Evolutionary conservation across 805 yeast genomes (phyloP).

Genomic region (Danielia oregonensis): DNA sequence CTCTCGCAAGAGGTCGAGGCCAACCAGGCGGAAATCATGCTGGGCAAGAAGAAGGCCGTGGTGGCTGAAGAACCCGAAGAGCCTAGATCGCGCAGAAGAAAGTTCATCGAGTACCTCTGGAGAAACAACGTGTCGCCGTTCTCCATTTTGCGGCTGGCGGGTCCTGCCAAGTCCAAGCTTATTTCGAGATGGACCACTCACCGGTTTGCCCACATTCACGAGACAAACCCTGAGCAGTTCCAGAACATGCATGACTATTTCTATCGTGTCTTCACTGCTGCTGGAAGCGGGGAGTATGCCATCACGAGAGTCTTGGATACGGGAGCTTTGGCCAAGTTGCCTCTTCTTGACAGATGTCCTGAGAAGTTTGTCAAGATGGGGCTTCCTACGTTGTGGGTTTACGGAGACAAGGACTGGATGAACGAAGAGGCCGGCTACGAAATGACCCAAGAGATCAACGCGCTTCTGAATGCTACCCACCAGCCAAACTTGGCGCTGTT

Average conservation of each 20-base stretch:
- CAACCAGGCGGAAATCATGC: conserved; percentile 26
- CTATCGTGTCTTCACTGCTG: conserved; percentile 48
- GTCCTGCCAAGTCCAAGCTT: conserved; percentile 52
- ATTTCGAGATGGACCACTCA: conserved; percentile 52
- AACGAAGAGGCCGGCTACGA: conserved; percentile 52
- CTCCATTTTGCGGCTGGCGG: conserved; percentile 43
- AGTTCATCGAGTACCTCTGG: conserved; percentile 46
- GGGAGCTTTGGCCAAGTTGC: conserved; percentile 55
- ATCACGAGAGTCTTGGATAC: conserved; percentile 57
- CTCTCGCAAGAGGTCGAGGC: conserved; percentile 17
- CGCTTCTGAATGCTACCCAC: conserved; percentile 7
- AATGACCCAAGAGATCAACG: conserved; percentile 22
- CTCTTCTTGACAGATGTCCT: conserved; percentile 51
- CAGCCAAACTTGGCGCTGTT: conserved; percentile 17
- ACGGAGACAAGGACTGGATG: conserved; percentile 76
- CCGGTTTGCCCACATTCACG: conserved; percentile 41
- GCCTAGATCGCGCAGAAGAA: conserved; percentile 21
- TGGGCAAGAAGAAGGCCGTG: conserved; percentile 12
- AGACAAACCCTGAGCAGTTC: conserved; percentile 27
- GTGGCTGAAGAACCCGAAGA: conserved; percentile 6
- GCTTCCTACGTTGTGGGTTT: conserved; percentile 54
- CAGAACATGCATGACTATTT: conserved; percentile 51
- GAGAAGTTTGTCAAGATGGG: conserved; percentile 34
- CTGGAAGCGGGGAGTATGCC: conserved; percentile 64
- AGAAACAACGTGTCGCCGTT: conserved; percentile 53